These are phyloP conservation scores for Colletotrichum incanum DNA, from an alignment of 2,329 filamentous ascomycete species.

Conservation along the genomic window DNA sequence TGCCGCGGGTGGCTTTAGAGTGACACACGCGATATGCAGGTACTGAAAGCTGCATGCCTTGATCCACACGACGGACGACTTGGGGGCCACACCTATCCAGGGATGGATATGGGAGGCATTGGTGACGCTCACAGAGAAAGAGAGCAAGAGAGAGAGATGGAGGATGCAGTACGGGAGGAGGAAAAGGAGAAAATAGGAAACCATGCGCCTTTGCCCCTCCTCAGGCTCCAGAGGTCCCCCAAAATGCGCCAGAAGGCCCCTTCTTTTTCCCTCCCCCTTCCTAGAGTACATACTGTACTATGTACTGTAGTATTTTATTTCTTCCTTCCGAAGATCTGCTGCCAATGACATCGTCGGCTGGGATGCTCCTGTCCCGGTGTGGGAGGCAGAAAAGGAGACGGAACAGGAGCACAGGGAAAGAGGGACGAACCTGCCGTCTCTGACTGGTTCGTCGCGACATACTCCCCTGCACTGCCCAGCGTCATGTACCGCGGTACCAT, in stretches of 20 bases:
- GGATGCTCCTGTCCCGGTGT: conserved; percentile 9
- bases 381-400: conserved; percentile 6
- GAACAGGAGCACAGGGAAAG: conserved; percentile 2
- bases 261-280: neutral
- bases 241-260: conserved; percentile 8
- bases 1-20: conserved; percentile 36
- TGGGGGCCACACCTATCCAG: conserved; percentile 1
- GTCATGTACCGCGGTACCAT: neutral
- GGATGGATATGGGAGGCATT: neutral
- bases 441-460: neutral
- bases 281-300: no score
- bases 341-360: conserved; percentile 20
- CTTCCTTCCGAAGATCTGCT: conserved; percentile 28
- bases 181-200: neutral
- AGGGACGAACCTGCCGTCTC: neutral
- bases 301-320: no score
- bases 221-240: conserved; percentile 6
- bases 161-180: neutral
- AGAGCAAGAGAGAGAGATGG: neutral
- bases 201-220: neutral
- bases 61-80: neutral
- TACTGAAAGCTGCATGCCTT: conserved; percentile 29
- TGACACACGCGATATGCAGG: conserved; percentile 40
- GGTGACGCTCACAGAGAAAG: neutral
- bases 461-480: neutral